A percentile compares a stretch with the other conserved stretches of the same genome.
Evolutionary conservation across 805 yeast genomes (phyloP).

Genomic region (Schizosaccharomyces octosporus): DNA sequence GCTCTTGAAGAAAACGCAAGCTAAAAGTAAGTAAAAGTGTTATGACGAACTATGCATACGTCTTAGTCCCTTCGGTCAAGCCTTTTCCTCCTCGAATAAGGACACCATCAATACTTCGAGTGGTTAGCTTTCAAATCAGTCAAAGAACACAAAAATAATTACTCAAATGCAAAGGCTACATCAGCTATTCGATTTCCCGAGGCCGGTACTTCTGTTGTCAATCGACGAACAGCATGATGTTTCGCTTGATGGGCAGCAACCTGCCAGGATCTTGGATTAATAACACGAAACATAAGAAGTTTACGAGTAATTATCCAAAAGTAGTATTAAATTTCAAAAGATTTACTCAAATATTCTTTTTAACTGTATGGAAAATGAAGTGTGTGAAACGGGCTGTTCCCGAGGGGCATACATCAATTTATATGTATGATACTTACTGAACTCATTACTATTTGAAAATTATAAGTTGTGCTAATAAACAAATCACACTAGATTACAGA

Average conservation of each 20-base stretch:
- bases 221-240: background rate
- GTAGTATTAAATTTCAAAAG: too few species aligned
- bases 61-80: slow-evolving; percentile 37
- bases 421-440: too few species aligned
- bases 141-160: background rate
- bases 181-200: background rate
- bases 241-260: background rate
- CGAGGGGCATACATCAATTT: too few species aligned
- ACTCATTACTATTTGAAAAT: too few species aligned
- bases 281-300: background rate
- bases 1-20: slow-evolving; percentile 24
- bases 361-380: too few species aligned
- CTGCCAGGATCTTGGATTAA: background rate
- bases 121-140: background rate
- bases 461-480: too few species aligned
- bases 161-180: slow-evolving; percentile 12
- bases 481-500: too few species aligned
- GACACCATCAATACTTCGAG: slow-evolving; percentile 53
- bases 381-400: too few species aligned
- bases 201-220: background rate
- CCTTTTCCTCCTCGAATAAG: slow-evolving; percentile 47
- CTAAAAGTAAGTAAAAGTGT: background rate
- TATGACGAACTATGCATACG: slow-evolving; percentile 13
- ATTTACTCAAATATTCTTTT: too few species aligned
- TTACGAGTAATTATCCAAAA: too few species aligned